These are phyloP conservation scores for Lichtheimia hyalospora DNA, from an alignment of 371 early-diverging fungal genomes.

Conservation along the genomic window DNA sequence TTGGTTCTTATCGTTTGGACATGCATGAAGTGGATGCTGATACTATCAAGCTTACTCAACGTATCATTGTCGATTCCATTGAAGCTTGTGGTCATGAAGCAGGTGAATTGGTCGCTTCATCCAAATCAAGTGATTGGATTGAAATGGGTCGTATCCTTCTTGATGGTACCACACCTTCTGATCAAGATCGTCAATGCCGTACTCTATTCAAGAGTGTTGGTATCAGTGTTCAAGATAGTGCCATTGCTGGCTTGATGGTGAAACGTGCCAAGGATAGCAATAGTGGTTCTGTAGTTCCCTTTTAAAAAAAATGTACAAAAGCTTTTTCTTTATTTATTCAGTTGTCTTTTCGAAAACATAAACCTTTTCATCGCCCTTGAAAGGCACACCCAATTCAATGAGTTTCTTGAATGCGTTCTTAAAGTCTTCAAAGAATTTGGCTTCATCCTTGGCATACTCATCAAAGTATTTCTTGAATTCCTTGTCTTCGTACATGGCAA, in stretches of 20 bases:
- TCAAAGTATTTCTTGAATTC: conserved; percentile 79
- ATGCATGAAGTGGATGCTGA: conserved; percentile 66
- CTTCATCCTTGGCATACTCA: conserved; percentile 80
- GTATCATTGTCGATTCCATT: conserved; percentile 52
- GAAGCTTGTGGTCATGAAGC: conserved; percentile 55
- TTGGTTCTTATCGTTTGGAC: conserved; percentile 58
- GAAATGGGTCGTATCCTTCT: conserved; percentile 49
- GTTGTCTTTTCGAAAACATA: conserved; percentile 54
- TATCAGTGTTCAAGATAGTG: conserved; percentile 64
- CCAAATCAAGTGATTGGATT: conserved; percentile 31
- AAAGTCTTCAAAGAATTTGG: conserved; percentile 85
- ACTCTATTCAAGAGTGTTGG: conserved; percentile 68
- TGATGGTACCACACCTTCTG: conserved; percentile 9
- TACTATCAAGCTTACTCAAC: conserved; percentile 34
- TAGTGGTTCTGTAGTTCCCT: conserved; percentile 43
- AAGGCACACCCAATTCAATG: conserved; percentile 83
- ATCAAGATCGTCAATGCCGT: conserved; percentile 1
- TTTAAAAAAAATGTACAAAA: conserved; percentile 8
- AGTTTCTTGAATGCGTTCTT: conserved; percentile 81
- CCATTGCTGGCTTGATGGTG: conserved; percentile 53
- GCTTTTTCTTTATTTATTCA: conserved; percentile 25
- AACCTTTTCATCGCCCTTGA: conserved; percentile 59
- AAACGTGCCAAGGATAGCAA: conserved; percentile 41
- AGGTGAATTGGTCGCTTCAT: conserved; percentile 58
- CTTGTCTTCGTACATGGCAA: conserved; percentile 55